Percentiles rank a stretch among this genome's conserved stretches.
Conservation (phyloP, 345 rosid genomes). For the Hevea brasiliensis region DNA sequence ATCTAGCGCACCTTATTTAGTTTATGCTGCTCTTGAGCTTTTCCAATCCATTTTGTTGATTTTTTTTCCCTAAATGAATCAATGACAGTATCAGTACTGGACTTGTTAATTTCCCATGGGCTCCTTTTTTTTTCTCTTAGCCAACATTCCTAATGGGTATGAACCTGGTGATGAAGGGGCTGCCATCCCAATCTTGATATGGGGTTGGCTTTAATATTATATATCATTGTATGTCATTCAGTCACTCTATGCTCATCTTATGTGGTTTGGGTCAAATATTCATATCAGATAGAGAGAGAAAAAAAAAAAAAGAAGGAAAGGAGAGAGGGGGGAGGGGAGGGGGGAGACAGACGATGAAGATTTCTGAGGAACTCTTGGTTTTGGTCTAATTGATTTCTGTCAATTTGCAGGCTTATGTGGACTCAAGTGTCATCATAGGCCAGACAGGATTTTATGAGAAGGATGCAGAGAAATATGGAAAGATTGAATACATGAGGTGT, state of each 20-base stretch:
- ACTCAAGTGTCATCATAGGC: constrained; percentile 94
- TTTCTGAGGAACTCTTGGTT: background rate
- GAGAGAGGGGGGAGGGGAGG: background rate
- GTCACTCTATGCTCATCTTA: background rate
- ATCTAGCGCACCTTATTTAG: background rate
- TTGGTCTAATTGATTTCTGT: background rate
- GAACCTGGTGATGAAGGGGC: background rate
- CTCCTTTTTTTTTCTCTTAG: too few relatives aligned
- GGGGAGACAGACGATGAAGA: background rate
- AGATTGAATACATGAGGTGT: constrained; percentile 92
- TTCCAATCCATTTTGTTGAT: background rate
- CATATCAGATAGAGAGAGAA: background rate
- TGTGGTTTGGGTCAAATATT: background rate
- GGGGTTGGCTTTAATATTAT: too few relatives aligned
- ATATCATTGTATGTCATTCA: too few relatives aligned
- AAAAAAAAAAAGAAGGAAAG: too few relatives aligned
- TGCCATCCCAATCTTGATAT: background rate
- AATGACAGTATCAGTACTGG: background rate
- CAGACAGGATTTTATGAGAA: constrained; percentile 76
- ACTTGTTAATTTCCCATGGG: background rate
- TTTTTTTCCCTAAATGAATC: background rate
- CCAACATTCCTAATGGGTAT: too few relatives aligned
- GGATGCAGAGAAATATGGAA: constrained; percentile 60
- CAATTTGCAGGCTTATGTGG: constrained; percentile 81
- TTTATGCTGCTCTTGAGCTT: background rate